phyloP scores from a whole-genome alignment of 2,329 filamentous ascomycete genomes.

The Botrytis elliptica region DNA sequence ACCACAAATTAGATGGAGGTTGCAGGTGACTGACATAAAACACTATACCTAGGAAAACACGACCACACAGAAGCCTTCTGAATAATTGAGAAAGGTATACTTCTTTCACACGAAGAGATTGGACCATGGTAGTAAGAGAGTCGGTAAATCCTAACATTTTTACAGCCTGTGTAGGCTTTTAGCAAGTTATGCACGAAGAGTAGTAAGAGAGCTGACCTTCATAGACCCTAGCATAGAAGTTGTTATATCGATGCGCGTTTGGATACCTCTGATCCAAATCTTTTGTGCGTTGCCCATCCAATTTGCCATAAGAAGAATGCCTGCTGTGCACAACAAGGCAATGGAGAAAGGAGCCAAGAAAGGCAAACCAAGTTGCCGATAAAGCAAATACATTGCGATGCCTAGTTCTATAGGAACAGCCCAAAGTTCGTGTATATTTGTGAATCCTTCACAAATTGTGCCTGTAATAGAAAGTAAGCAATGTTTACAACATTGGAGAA shows the following conservation, averaged over 20 bases:
- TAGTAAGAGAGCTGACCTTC: conserved; percentile 29
- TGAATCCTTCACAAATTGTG: conserved; percentile 37
- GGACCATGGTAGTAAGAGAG: conserved; percentile 39
- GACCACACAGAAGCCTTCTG: conserved; percentile 38
- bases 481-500: not conserved
- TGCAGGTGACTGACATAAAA: not conserved
- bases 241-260: conserved; percentile 37
- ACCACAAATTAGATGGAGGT: not conserved
- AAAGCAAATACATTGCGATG: conserved; percentile 36
- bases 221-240: conserved; percentile 37
- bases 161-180: conserved; percentile 28
- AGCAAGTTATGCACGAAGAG: not conserved
- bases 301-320: conserved; percentile 28
- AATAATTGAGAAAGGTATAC: conserved; percentile 43
- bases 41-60: conserved; percentile 28
- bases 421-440: conserved; percentile 37
- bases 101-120: conserved; percentile 42
- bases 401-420: conserved; percentile 35
- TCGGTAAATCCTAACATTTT: conserved; percentile 41
- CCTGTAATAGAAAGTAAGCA: conserved; percentile 23
- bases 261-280: conserved; percentile 37
- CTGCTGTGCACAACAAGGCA: conserved; percentile 35
- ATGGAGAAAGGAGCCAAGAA: conserved; percentile 31
- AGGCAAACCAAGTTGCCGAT: conserved; percentile 35
- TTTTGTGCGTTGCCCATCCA: conserved; percentile 35